Evolutionary conservation across 208 protist species (phyloP).

Genomic region (Leishmania turanica): DNA sequence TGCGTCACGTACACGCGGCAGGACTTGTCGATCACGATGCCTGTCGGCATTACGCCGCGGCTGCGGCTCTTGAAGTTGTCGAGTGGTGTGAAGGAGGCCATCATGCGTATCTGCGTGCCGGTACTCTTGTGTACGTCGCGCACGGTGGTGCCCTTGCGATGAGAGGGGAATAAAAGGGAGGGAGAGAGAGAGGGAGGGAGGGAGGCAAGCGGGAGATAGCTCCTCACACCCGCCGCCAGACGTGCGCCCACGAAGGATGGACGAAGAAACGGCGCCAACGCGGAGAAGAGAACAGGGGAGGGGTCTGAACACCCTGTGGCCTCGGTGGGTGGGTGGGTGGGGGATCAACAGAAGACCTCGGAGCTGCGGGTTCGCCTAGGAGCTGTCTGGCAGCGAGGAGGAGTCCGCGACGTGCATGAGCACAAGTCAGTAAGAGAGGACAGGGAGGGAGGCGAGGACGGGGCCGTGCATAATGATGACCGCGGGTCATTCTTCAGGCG

Average conservation of each 20-base stretch:
- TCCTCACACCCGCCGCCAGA: background rate
- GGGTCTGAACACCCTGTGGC: background rate
- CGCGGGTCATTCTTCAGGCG: background rate
- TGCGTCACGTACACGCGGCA: constrained; percentile 90
- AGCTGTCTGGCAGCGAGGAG: background rate
- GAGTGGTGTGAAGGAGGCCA: constrained; percentile 78
- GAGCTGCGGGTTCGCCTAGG: background rate
- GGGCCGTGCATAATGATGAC: background rate
- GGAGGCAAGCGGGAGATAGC: no score
- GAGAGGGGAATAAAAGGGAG: no score
- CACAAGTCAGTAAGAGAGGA: background rate
- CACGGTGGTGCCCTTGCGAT: background rate
- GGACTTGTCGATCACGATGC: constrained; percentile 86
- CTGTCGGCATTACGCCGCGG: constrained; percentile 38
- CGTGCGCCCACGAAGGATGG: background rate
- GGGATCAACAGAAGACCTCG: background rate
- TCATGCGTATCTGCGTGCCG: background rate
- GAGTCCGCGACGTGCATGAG: background rate
- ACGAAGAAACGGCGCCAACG: background rate
- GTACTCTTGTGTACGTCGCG: background rate
- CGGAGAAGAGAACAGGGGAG: background rate
- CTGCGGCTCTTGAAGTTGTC: constrained; percentile 35
- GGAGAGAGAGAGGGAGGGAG: background rate
- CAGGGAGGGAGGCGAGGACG: background rate
- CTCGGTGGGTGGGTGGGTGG: background rate